A percentile compares a stretch with the other conserved stretches of the same genome.
phyloP scores from a whole-genome alignment of 2,329 filamentous ascomycete species.

The Rosellinia necatrix region DNA sequence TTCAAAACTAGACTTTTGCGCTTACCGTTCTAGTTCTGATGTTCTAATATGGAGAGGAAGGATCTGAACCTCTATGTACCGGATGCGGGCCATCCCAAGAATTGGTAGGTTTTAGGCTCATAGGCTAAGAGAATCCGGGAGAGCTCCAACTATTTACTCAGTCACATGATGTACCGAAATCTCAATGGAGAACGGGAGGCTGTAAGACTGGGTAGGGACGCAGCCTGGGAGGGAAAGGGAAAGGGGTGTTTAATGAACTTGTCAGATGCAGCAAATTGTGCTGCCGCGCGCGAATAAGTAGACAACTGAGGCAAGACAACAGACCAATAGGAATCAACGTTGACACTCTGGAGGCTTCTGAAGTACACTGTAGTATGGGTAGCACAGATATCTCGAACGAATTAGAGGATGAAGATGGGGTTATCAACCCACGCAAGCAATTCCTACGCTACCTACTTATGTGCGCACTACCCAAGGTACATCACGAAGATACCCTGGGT shows the following conservation, averaged over 20 bases:
- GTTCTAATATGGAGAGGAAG: constrained; percentile 10
- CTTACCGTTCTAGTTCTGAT: background rate
- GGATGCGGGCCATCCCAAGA: constrained; percentile 6
- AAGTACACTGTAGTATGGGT: background rate
- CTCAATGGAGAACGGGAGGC: background rate
- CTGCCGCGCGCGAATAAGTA: constrained; percentile 27
- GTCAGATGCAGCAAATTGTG: background rate
- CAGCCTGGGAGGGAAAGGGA: too few species aligned
- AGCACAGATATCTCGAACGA: constrained; percentile 10
- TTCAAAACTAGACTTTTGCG: background rate
- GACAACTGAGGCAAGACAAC: background rate
- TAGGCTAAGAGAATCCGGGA: background rate
- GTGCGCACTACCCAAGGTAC: too few species aligned
- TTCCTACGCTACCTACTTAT: constrained; percentile 3
- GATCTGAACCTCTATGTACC: constrained; percentile 16
- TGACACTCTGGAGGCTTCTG: constrained; percentile 4
- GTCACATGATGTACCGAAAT: background rate
- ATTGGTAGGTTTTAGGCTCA: background rate
- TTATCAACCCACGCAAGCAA: background rate
- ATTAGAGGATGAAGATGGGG: constrained; percentile 4
- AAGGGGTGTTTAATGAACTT: background rate
- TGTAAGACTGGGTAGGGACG: too few species aligned
- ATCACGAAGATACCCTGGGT: too few species aligned
- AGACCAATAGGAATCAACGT: constrained; percentile 16
- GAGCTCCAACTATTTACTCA: too few species aligned